Conservation (phyloP, 306 rosid species). For the Herpetospermum pedunculosum region DNA sequence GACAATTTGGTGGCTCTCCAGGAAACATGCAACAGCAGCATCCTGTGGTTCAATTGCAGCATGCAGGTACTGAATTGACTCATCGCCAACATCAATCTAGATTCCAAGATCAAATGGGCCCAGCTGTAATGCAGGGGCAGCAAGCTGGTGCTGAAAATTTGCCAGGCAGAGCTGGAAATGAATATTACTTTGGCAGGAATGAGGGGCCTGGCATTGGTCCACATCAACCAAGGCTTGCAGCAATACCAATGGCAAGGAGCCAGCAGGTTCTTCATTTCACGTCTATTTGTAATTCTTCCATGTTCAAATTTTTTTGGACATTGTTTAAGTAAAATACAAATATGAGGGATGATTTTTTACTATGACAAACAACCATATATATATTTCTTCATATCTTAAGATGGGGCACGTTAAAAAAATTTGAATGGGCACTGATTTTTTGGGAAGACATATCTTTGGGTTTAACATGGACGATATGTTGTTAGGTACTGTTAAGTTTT, state of each 20-base stretch:
- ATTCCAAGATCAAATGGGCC: conserved; percentile 58
- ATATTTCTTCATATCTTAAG: not conserved
- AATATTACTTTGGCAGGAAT: conserved; percentile 45
- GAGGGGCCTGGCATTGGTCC: conserved; percentile 42
- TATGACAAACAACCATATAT: not conserved
- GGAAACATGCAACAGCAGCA: conserved; percentile 45
- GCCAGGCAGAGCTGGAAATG: conserved; percentile 53
- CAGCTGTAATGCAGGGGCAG: conserved; percentile 48
- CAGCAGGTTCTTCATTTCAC: conserved; percentile 45
- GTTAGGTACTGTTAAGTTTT: not conserved
- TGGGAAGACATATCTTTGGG: not conserved
- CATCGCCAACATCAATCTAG: conserved; percentile 51
- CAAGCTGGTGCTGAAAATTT: conserved; percentile 48
- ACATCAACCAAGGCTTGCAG: conserved; percentile 66
- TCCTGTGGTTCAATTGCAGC: conserved; percentile 47
- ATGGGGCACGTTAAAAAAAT: not conserved
- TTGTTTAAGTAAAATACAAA: not conserved
- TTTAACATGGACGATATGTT: not conserved
- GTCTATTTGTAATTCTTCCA: not conserved
- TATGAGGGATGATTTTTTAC: not conserved
- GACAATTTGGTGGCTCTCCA: conserved; percentile 40
- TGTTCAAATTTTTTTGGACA: not conserved
- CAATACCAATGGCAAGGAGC: conserved; percentile 49
- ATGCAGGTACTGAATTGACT: conserved; percentile 40
- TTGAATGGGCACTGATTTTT: not conserved